Evolutionary conservation across 176 grass and related monocot genomes (phyloP).

Genomic region (Urochloa ruziziensis): DNA sequence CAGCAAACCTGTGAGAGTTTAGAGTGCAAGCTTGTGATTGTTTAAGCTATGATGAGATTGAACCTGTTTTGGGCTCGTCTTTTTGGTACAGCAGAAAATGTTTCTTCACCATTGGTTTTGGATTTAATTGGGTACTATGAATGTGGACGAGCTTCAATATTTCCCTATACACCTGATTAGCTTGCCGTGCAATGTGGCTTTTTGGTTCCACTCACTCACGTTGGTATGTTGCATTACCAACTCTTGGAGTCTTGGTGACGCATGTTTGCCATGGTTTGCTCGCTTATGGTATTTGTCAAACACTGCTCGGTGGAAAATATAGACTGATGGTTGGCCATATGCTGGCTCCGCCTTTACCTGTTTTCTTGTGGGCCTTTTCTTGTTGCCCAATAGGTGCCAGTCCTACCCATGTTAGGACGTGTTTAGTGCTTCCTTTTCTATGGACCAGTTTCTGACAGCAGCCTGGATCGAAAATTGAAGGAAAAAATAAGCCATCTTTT

Average conservation of each 20-base stretch:
- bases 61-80: not conserved
- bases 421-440: not conserved
- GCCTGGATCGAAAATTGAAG: not conserved
- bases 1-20: too few relatives aligned
- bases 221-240: not conserved
- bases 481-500: not conserved
- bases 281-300: not conserved
- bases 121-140: not conserved
- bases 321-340: not conserved
- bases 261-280: slow-evolving; percentile 1
- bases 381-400: not conserved
- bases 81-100: not conserved
- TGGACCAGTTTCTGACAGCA: not conserved
- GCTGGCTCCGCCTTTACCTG: not conserved
- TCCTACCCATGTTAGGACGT: not conserved
- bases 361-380: not conserved
- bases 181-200: not conserved
- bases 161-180: not conserved
- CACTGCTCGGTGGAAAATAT: not conserved
- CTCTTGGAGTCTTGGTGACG: not conserved
- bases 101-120: not conserved
- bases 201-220: not conserved
- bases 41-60: not conserved
- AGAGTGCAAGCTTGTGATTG: too few relatives aligned
- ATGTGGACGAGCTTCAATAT: not conserved